Percentiles rank a stretch among this genome's conserved stretches.
Evolutionary conservation across 257 asterid genomes (phyloP).

Genomic region (Eustoma russellianum): DNA sequence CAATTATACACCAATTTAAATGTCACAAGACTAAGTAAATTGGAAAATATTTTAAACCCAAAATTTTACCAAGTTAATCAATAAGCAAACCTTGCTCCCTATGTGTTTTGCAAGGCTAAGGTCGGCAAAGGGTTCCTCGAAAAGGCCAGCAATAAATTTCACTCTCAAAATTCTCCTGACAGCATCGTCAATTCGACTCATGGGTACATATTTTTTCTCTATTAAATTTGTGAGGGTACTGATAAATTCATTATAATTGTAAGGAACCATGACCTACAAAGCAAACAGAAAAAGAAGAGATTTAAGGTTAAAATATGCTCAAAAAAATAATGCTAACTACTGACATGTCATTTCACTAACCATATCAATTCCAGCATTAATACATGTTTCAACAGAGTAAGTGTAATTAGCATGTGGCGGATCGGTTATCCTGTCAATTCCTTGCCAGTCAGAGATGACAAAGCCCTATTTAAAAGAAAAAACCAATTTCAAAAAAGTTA

Average conservation of each 20-base stretch:
- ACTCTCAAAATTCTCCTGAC: slow-evolving; percentile 54
- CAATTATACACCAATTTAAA: not conserved
- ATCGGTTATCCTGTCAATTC: slow-evolving; percentile 40
- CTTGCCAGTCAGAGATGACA: slow-evolving; percentile 50
- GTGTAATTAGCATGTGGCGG: slow-evolving; percentile 48
- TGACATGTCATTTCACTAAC: slow-evolving; percentile 18
- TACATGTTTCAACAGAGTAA: slow-evolving; percentile 31
- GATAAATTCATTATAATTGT: slow-evolving; percentile 27
- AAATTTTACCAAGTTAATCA: too few relatives aligned
- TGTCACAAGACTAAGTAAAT: too few relatives aligned
- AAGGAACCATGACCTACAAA: slow-evolving; percentile 43
- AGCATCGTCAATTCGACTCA: slow-evolving; percentile 57
- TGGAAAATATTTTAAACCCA: too few relatives aligned
- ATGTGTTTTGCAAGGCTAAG: slow-evolving; percentile 21
- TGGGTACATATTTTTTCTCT: slow-evolving; percentile 31
- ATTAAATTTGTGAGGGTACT: slow-evolving; percentile 23
- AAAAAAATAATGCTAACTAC: not conserved
- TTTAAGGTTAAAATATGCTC: not conserved
- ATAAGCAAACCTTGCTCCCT: slow-evolving; percentile 35
- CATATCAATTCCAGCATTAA: slow-evolving; percentile 71
- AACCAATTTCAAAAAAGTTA: not conserved
- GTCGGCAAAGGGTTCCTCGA: slow-evolving; percentile 54
- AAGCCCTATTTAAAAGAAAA: slow-evolving; percentile 32
- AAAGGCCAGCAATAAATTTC: slow-evolving; percentile 45
- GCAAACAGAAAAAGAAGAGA: not conserved